Evolutionary conservation across 2,329 filamentous ascomycete species (phyloP).

Genomic region (Ophiostoma himal-ulmi): DNA sequence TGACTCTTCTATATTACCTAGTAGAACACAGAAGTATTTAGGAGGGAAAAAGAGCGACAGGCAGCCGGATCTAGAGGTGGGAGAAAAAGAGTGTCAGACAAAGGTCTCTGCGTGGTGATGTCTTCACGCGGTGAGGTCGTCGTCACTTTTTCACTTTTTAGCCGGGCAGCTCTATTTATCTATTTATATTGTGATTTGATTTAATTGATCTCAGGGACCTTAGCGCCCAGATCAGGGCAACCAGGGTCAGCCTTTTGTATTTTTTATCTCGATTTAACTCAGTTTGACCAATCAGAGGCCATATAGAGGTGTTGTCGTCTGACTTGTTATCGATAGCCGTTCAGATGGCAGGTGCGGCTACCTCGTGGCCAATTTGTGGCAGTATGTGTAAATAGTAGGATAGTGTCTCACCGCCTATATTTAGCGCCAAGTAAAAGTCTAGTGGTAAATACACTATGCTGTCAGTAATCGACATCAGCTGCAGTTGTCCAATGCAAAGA

Average conservation of each 20-base stretch:
- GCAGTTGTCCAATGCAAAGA: background rate
- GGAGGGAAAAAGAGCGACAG: background rate
- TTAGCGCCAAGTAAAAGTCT: background rate
- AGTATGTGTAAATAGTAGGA: background rate
- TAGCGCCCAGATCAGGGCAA: background rate
- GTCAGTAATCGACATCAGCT: background rate
- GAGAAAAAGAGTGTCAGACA: background rate
- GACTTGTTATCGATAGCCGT: background rate
- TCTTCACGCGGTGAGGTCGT: slow-evolving; percentile 3
- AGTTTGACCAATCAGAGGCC: background rate
- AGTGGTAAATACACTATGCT: background rate
- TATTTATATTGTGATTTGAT: slow-evolving; percentile 3
- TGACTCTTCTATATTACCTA: background rate
- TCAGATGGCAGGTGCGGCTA: background rate
- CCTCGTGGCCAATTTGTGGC: background rate
- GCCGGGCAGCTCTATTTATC: background rate
- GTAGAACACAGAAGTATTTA: background rate
- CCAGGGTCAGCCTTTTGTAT: background rate
- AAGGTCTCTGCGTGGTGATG: background rate
- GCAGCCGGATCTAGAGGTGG: background rate
- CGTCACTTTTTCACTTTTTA: slow-evolving; percentile 9
- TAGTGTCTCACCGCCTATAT: background rate
- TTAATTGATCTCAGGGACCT: background rate
- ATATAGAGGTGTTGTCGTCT: background rate
- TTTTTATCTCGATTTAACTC: background rate